Evolutionary conservation across 192 early-diverging fungal genomes (phyloP).

Genomic region (Linnemannia schmuckeri): DNA sequence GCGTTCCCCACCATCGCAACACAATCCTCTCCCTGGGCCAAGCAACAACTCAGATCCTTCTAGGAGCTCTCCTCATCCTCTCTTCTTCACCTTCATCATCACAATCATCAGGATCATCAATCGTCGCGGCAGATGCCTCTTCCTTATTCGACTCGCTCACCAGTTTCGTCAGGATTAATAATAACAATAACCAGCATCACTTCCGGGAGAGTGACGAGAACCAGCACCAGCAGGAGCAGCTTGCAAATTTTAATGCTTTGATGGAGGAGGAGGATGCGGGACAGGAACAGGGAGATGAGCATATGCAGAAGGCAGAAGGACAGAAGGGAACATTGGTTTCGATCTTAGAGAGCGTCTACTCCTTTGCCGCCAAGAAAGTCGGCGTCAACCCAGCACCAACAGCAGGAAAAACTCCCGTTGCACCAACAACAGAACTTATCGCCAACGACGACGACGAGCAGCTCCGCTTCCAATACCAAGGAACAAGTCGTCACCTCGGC

Average conservation of each 20-base stretch:
- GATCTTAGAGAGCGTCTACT: conserved; percentile 17
- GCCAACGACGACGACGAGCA: not conserved
- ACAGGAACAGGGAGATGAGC: too few relatives aligned
- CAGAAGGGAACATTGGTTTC: not conserved
- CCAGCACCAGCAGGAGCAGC: not conserved
- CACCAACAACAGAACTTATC: not conserved
- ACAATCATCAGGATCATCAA: not conserved
- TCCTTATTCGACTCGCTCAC: conserved; percentile 30
- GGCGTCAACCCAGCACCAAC: not conserved
- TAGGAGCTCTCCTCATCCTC: conserved; percentile 21
- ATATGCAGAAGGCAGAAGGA: not conserved
- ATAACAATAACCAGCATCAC: not conserved
- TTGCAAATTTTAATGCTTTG: not conserved
- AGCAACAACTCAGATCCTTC: conserved; percentile 21
- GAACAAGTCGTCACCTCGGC: conserved; percentile 31
- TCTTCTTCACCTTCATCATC: conserved; percentile 12
- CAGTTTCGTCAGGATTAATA: conserved; percentile 10
- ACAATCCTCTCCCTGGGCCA: conserved; percentile 15
- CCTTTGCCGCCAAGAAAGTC: conserved; percentile 23
- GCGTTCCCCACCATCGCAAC: not conserved
- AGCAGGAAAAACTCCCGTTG: not conserved
- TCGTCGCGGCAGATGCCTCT: conserved; percentile 19
- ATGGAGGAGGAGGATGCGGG: not conserved
- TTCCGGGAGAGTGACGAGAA: not conserved
- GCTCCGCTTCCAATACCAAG: not conserved